Conservation (phyloP, 768 basidiomycete species). For the Termitomyces sp. region DNA sequence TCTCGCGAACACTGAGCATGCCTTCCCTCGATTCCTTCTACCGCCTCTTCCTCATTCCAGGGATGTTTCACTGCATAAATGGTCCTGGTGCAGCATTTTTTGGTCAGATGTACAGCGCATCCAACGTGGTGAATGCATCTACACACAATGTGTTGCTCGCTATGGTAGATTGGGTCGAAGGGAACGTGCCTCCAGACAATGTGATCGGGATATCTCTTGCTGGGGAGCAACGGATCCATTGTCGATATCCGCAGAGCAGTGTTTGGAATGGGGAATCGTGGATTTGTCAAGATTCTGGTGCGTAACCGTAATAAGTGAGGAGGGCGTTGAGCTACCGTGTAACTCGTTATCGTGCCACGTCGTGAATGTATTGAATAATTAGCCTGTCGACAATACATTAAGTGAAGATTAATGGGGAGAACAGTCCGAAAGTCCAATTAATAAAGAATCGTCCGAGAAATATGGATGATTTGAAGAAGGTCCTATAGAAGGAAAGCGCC, state of each 20-base stretch:
- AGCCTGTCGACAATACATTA: neutral
- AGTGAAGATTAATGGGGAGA: neutral
- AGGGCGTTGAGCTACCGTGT: no score
- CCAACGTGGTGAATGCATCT: neutral
- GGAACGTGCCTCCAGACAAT: neutral
- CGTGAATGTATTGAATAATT: neutral
- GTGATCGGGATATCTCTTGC: neutral
- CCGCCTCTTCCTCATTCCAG: constrained; percentile 8
- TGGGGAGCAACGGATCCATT: constrained; percentile 1
- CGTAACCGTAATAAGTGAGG: no score
- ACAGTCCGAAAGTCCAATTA: neutral
- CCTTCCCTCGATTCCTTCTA: constrained; percentile 4
- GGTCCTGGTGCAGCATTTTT: constrained; percentile 1
- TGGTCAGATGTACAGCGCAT: neutral
- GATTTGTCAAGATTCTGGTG: neutral
- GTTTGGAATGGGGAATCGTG: constrained; percentile 1
- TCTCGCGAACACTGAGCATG: neutral
- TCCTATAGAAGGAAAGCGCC: neutral
- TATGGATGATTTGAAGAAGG: neutral
- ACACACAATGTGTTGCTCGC: constrained; percentile 2
- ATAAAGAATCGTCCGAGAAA: neutral
- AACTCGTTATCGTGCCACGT: neutral
- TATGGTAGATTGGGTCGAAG: constrained; percentile 6
- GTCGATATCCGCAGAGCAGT: constrained; percentile 3
- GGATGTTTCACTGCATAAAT: neutral